These are phyloP conservation scores for Limnanthes douglasii DNA, from an alignment of 345 rosid genomes.

Conservation along the genomic window DNA sequence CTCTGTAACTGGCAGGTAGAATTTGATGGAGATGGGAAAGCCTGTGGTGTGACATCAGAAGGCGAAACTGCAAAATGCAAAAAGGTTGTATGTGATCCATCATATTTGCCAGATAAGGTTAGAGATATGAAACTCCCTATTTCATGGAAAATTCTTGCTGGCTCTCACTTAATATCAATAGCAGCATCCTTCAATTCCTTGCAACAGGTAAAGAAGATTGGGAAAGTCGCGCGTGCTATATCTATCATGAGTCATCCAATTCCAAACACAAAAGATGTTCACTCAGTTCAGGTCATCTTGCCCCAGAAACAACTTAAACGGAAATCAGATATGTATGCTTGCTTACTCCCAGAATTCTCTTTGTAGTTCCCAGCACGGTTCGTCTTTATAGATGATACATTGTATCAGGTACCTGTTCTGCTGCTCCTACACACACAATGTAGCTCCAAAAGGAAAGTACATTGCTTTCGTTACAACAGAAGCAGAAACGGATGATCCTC, in stretches of 20 bases:
- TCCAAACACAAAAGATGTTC: conserved; percentile 70
- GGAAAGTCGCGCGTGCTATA: conserved; percentile 88
- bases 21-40: conserved; percentile 66
- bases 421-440: conserved; percentile 90
- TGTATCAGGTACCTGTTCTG: conserved; percentile 79
- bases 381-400: background rate
- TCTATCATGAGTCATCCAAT: conserved; percentile 95
- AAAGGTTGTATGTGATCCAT: conserved; percentile 82
- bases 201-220: conserved; percentile 72
- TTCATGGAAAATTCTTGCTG: conserved; percentile 1
- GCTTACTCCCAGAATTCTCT: background rate
- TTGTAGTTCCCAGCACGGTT: background rate
- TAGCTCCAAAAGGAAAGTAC: conserved; percentile 80
- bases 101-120: conserved; percentile 73
- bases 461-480: conserved; percentile 90
- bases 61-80: conserved; percentile 97
- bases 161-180: background rate
- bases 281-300: conserved; percentile 81
- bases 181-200: background rate
- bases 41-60: conserved; percentile 63
- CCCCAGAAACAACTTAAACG: conserved; percentile 95
- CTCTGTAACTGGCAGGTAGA: conserved; percentile 41
- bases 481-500: conserved; percentile 78
- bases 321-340: conserved; percentile 71
- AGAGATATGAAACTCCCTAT: background rate